A percentile compares a stretch with the other conserved stretches of the same genome.
phyloP scores from a whole-genome alignment of 2,329 filamentous ascomycete species.

The Verticillium dahliae region DNA sequence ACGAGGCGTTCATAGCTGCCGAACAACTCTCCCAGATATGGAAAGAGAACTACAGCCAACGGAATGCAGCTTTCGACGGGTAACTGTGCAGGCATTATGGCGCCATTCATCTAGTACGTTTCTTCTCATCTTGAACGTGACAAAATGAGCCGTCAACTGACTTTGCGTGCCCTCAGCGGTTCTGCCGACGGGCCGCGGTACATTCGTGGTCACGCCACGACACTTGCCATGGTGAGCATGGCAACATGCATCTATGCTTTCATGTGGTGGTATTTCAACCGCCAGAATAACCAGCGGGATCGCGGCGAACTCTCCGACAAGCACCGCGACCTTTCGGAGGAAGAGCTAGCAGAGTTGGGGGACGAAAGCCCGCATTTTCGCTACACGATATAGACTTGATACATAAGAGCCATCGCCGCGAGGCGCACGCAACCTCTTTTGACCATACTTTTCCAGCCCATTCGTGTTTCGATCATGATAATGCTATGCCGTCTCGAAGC shows the following conservation, averaged over 20 bases:
- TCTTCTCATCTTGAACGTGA: slow-evolving; percentile 28
- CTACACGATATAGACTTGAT: slow-evolving; percentile 29
- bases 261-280: slow-evolving; percentile 25
- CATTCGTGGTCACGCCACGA: slow-evolving; percentile 52
- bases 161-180: slow-evolving; percentile 23
- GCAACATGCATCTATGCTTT: slow-evolving; percentile 25
- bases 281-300: slow-evolving; percentile 38
- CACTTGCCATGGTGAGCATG: slow-evolving; percentile 15
- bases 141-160: neutral
- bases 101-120: slow-evolving; percentile 60
- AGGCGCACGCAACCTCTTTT: neutral
- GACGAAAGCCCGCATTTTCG: slow-evolving; percentile 44
- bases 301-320: slow-evolving; percentile 28
- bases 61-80: slow-evolving; percentile 58
- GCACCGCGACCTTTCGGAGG: slow-evolving; percentile 33
- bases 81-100: slow-evolving; percentile 57
- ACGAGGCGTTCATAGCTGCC: slow-evolving; percentile 66
- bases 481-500: neutral
- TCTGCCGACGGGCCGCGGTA: slow-evolving; percentile 48
- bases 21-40: slow-evolving; percentile 62
- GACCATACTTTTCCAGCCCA: neutral
- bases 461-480: neutral
- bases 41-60: slow-evolving; percentile 55
- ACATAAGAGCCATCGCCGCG: neutral
- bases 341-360: slow-evolving; percentile 42